A percentile compares a stretch with the other conserved stretches of the same genome.
Evolutionary conservation across 495 filamentous ascomycete species (phyloP).

Genomic region (Neurospora intermedia): DNA sequence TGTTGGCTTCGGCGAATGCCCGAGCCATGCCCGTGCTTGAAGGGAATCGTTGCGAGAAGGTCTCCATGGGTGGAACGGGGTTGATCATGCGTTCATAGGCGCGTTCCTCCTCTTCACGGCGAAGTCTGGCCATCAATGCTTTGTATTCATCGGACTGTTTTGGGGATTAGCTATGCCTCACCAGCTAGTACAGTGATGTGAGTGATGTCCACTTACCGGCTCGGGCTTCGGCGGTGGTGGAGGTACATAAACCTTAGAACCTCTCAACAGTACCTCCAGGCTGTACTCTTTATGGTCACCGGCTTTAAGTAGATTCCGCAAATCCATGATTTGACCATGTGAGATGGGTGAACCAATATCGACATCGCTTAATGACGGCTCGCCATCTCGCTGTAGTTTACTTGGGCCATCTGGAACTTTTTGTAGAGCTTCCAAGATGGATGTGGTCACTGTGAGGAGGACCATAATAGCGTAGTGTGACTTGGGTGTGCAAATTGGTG

Average conservation of each 20-base stretch:
- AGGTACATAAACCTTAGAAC: slow-evolving; percentile 62
- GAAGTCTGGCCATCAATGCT: slow-evolving; percentile 76
- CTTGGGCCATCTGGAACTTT: slow-evolving; percentile 6
- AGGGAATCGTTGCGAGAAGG: slow-evolving; percentile 49
- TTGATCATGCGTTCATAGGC: slow-evolving; percentile 68
- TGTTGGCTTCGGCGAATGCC: slow-evolving; percentile 40
- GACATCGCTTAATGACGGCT: slow-evolving; percentile 36
- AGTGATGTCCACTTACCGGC: slow-evolving; percentile 45
- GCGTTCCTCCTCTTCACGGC: slow-evolving; percentile 64
- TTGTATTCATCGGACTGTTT: slow-evolving; percentile 74
- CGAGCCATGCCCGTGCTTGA: slow-evolving; percentile 32
- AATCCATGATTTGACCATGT: slow-evolving; percentile 62
- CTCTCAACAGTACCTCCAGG: slow-evolving; percentile 57
- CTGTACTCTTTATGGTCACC: slow-evolving; percentile 21
- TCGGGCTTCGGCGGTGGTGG: slow-evolving; percentile 69
- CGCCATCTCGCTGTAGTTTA: slow-evolving; percentile 8
- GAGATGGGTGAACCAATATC: slow-evolving; percentile 60
- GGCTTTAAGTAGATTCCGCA: slow-evolving; percentile 47
- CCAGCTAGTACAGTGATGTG: background rate
- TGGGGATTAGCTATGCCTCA: slow-evolving; percentile 10
- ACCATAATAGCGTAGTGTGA: slow-evolving; percentile 47
- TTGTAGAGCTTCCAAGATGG: slow-evolving; percentile 54
- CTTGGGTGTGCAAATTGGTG: background rate
- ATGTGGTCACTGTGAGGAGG: slow-evolving; percentile 60
- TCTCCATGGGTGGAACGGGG: slow-evolving; percentile 42